Percentiles rank a stretch among this genome's conserved stretches.
Evolutionary conservation across 768 basidiomycete species (phyloP).

Genomic region (Pleurotus tuber-regium): DNA sequence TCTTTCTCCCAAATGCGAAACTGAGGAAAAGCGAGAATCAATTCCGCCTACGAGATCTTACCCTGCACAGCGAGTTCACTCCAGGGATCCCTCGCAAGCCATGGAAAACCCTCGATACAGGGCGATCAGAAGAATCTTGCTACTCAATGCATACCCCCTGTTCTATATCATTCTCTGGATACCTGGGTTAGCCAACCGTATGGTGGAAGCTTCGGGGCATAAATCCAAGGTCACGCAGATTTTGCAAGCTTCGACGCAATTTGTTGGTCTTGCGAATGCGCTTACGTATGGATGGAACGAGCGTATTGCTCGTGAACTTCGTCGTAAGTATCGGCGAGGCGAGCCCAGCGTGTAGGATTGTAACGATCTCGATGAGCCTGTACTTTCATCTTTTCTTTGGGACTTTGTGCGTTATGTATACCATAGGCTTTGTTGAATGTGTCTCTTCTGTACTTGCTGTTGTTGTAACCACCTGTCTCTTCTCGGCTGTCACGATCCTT

Average conservation of each 20-base stretch:
- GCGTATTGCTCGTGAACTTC: slow-evolving; percentile 9
- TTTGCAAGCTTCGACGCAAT: slow-evolving; percentile 14
- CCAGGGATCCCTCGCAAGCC: neutral
- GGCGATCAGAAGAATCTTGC: slow-evolving; percentile 7
- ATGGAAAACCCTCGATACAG: neutral
- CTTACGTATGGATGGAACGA: slow-evolving; percentile 17
- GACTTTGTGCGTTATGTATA: too few species aligned
- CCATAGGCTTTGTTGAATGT: too few species aligned
- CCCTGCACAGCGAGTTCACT: neutral
- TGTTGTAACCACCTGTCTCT: too few species aligned
- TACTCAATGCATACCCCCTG: slow-evolving; percentile 16
- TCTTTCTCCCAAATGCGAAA: neutral
- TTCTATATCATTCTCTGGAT: slow-evolving; percentile 17
- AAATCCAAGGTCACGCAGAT: slow-evolving; percentile 8
- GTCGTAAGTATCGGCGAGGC: neutral
- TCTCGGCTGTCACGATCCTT: too few species aligned
- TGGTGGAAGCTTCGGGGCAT: slow-evolving; percentile 14
- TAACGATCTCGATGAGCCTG: too few species aligned
- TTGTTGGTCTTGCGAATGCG: slow-evolving; percentile 15
- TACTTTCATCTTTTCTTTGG: too few species aligned
- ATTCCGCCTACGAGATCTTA: neutral
- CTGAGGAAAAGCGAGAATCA: neutral
- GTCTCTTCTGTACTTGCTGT: too few species aligned
- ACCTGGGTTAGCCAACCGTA: slow-evolving; percentile 15
- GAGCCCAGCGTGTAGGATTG: too few species aligned